phyloP scores from a whole-genome alignment of 75 land plant species.

The Ceratopteris richardii region DNA sequence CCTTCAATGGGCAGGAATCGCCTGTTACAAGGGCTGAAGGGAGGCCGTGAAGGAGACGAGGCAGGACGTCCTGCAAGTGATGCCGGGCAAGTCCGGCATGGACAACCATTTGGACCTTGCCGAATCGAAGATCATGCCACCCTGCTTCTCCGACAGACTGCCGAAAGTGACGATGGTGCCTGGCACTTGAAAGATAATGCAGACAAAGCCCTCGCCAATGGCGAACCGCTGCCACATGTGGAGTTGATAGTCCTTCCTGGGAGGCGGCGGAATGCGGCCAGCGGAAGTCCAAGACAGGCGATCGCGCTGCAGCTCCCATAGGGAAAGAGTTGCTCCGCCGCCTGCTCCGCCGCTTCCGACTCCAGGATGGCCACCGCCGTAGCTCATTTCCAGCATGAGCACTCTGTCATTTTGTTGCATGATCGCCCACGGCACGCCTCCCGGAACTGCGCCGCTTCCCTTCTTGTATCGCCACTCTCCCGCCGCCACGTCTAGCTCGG shows the following conservation, averaged over 20 bases:
- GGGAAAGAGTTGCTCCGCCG: not conserved
- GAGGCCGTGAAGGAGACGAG: not conserved
- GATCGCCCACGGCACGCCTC: conserved; percentile 1
- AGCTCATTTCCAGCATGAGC: not conserved
- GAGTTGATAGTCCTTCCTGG: not conserved
- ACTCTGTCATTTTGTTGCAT: not conserved
- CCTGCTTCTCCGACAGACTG: not conserved
- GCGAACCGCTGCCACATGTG: conserved; percentile 1
- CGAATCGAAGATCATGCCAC: conserved; percentile 1
- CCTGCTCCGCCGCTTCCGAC: not conserved
- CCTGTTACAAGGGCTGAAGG: not conserved
- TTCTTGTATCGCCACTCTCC: not conserved
- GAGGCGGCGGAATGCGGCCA: not conserved
- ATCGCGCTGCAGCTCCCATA: not conserved
- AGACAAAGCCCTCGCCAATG: not conserved
- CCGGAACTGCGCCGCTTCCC: not conserved
- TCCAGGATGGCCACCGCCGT: not conserved
- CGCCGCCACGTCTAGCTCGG: not conserved
- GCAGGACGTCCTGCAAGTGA: not conserved
- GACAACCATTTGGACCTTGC: not conserved
- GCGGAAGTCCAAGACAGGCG: not conserved
- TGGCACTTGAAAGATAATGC: not conserved
- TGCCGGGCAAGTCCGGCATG: conserved; percentile 3
- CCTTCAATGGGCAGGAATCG: too few species aligned
- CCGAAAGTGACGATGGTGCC: conserved; percentile 4